A percentile compares a stretch with the other conserved stretches of the same genome.
phyloP scores from a whole-genome alignment of 1,284 basidiomycete species.

The Trichosporon sp. region DNA sequence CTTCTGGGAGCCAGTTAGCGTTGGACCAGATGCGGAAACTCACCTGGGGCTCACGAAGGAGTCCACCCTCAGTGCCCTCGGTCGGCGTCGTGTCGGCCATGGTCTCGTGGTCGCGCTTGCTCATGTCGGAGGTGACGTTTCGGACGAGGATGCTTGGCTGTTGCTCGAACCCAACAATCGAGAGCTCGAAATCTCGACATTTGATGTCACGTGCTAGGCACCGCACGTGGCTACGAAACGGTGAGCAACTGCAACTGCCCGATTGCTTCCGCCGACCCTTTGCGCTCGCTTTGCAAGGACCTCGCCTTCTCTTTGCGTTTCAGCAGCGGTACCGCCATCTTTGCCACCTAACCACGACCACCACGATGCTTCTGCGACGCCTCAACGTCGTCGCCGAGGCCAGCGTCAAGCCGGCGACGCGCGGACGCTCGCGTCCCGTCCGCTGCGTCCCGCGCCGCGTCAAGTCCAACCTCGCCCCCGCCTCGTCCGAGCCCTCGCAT shows the following conservation, averaged over 20 bases:
- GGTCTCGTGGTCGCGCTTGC: conserved; percentile 34
- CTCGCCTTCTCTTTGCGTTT: neutral
- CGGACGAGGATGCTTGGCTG: neutral
- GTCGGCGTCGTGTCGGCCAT: conserved; percentile 12
- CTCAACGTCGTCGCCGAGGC: conserved; percentile 22
- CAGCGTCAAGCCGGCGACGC: conserved; percentile 13
- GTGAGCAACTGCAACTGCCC: neutral
- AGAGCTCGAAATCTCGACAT: neutral
- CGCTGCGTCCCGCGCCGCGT: conserved; percentile 10
- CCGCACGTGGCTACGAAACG: neutral
- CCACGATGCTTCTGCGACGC: conserved; percentile 33
- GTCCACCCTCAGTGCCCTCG: conserved; percentile 19
- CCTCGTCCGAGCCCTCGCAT: conserved; percentile 2
- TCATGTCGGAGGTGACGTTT: conserved; percentile 21
- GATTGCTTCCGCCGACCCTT: conserved; percentile 4
- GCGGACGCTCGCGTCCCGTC: conserved; percentile 20
- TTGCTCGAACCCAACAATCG: conserved; percentile 3
- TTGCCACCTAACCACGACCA: conserved; percentile 3
- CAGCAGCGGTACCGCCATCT: conserved; percentile 6
- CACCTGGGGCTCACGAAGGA: conserved; percentile 39
- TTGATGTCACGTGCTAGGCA: neutral
- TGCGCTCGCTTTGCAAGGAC: neutral
- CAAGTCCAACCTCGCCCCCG: conserved; percentile 4
- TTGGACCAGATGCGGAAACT: neutral
- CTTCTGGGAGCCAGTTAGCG: conserved; percentile 59